A percentile compares a stretch with the other conserved stretches of the same genome.
Conservation (phyloP, 495 filamentous ascomycete species). For the Talaromyces trachyspermus region DNA sequence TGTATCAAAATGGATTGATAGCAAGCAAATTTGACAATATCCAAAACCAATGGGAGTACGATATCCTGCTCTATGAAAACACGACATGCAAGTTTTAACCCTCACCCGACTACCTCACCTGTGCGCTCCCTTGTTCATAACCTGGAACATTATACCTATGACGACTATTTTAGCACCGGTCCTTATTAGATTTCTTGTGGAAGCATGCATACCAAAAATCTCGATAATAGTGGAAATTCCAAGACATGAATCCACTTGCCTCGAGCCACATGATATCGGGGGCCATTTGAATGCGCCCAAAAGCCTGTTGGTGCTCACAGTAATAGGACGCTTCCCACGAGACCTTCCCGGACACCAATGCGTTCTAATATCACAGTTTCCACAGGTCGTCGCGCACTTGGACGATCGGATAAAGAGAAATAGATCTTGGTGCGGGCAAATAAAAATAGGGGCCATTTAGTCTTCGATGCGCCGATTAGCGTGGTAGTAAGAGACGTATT, state of each 20-base stretch:
- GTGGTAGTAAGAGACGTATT: slow-evolving; percentile 3
- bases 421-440: slow-evolving; percentile 14
- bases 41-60: too few relatives aligned
- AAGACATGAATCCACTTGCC: background rate
- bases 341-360: background rate
- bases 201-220: background rate
- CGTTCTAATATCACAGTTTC: background rate
- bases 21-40: too few relatives aligned
- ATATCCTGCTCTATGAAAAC: too few relatives aligned
- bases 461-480: background rate
- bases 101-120: background rate
- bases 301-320: background rate
- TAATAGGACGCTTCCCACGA: background rate
- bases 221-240: background rate
- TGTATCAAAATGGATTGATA: too few relatives aligned
- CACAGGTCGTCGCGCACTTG: background rate
- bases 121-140: background rate
- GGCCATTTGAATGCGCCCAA: background rate
- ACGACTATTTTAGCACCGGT: background rate
- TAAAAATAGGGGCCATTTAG: slow-evolving; percentile 9
- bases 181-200: background rate
- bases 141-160: background rate
- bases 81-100: too few relatives aligned
- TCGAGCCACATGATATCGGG: background rate
- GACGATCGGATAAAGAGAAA: background rate